Conservation (phyloP, 345 rosid species). For the Rhodomyrtus tomentosa region DNA sequence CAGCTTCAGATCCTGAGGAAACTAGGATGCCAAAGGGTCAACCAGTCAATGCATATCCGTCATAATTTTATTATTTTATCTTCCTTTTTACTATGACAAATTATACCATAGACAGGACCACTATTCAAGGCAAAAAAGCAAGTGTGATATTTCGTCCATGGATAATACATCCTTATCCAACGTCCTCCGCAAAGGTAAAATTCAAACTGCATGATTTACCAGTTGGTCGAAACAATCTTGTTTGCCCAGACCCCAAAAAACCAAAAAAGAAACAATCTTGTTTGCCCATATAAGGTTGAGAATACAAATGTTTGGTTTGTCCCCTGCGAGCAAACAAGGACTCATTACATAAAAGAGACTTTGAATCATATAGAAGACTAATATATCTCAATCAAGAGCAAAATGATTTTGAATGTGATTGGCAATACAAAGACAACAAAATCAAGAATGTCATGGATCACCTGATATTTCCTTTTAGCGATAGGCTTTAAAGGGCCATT, state of each 20-base stretch:
- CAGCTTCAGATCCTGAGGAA: neutral
- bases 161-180: neutral
- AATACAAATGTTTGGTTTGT: constrained; percentile 75
- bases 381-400: neutral
- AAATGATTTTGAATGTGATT: neutral
- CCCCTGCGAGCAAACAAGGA: constrained; percentile 32
- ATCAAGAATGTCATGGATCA: constrained; percentile 1
- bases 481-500: constrained; percentile 76
- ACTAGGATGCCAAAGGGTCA: neutral
- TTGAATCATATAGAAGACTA: neutral
- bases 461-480: constrained; percentile 89
- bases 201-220: constrained; percentile 21
- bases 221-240: constrained; percentile 65
- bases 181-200: neutral
- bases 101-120: no score
- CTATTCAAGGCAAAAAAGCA: no score
- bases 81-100: neutral
- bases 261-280: constrained; percentile 30
- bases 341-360: neutral
- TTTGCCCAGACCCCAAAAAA: no score
- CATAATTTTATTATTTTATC: neutral
- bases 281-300: constrained; percentile 76
- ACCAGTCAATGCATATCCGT: neutral
- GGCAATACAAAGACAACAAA: neutral
- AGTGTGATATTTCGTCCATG: no score